Base-by-base conservation (phyloP, 176 grass and related monocot species). In the Paspalum vaginatum region DNA sequence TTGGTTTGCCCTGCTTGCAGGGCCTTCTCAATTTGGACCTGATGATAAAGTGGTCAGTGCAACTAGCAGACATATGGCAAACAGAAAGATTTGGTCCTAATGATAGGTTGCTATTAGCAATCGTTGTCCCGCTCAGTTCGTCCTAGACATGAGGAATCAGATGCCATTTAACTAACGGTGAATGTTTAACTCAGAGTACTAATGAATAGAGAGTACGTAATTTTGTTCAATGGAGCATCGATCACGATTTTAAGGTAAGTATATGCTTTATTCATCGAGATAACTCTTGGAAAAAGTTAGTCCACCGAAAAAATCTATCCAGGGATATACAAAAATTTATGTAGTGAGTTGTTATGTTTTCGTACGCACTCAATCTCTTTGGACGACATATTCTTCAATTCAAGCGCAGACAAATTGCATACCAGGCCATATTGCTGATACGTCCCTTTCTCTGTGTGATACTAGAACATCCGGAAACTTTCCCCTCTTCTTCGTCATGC, bases 91-190 rank as follows among this genome's bases (percentile, higher is more conserved):
- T 59, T 76, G 71, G 25, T 67, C 21, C 61, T 55, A 65, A 75
- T 46, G 60, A 83, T 75, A 75, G 60, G 70, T 66, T 45, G 72
- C 72, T 67, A 75, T 57, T 67, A 41, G 21, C 46, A 46, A 51
- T 53, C 52, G 79, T 74, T 58, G 45, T 40, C 16, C 51, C 62
- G 60, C 20, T 38, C 68, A 78, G 27, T 77, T 85, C 13, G 65
- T 82, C 9, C 74, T 56, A 62, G 43, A 68, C 72, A 89, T 55
- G 2, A 76, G 68, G 54, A 82, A 83, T 85, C 68, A 83, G 46
- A 44, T 72, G 67, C 57, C 49, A 66, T 17, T 22, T 74, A 26
- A 82, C 24, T 74, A 81, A 22, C 32, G 55, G 65, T 40, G n/a
- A 38, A 46, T 41, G 15, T 53, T 38, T 43, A 24, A 64, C 74